These are phyloP conservation scores for Paraphaeosphaeria minitans DNA, from an alignment of 2,329 filamentous ascomycete species.

Conservation along the genomic window DNA sequence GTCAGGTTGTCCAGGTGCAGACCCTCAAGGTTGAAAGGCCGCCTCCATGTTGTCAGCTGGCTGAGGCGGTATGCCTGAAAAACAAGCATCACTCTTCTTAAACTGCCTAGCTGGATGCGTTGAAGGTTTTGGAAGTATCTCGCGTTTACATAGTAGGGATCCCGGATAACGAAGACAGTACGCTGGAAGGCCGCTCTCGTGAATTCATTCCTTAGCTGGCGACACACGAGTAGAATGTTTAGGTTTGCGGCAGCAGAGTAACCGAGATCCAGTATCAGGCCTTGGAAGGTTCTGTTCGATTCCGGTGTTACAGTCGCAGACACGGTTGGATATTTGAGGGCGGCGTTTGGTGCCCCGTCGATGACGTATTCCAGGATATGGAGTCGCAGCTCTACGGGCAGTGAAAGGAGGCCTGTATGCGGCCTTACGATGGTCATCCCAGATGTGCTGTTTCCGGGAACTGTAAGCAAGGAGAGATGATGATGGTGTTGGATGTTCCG, in stretches of 20 bases:
- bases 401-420: conserved; percentile 22
- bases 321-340: conserved; percentile 31
- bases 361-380: conserved; percentile 35
- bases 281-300: neutral
- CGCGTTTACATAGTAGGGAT: conserved; percentile 27
- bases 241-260: conserved; percentile 37
- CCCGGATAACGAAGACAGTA: conserved; percentile 43
- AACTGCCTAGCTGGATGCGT: conserved; percentile 30
- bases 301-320: conserved; percentile 21
- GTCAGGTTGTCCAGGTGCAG: conserved; percentile 42
- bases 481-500: neutral
- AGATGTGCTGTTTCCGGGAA: neutral
- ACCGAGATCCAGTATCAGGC: conserved; percentile 29
- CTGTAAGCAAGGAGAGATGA: neutral
- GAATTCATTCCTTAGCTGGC: conserved; percentile 45
- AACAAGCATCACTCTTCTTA: conserved; percentile 42
- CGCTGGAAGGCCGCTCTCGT: conserved; percentile 39
- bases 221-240: conserved; percentile 45
- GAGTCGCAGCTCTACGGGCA: conserved; percentile 47
- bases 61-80: conserved; percentile 38
- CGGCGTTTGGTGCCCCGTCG: conserved; percentile 29
- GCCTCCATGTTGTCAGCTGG: conserved; percentile 39
- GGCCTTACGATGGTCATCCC: neutral
- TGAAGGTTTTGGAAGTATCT: conserved; percentile 18
- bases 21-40: conserved; percentile 38